Conservation (phyloP, 2,329 filamentous ascomycete genomes). For the Dothidotthia symphoricarpi region DNA sequence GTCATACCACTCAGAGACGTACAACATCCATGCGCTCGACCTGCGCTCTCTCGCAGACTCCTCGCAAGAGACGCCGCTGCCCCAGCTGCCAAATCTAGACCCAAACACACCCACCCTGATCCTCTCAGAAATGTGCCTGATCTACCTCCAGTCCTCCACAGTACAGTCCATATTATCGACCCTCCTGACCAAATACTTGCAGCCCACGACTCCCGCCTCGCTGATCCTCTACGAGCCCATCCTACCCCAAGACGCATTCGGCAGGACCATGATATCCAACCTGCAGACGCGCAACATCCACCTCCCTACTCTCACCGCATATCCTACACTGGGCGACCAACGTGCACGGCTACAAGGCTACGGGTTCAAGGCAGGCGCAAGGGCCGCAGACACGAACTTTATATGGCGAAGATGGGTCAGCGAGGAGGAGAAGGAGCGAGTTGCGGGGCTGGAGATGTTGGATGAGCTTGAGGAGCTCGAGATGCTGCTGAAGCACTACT, state of each 20-base stretch:
- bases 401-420: conserved; percentile 77
- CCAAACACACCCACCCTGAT: conserved; percentile 72
- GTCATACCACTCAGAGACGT: conserved; percentile 51
- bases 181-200: conserved; percentile 37
- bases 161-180: conserved; percentile 61
- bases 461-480: conserved; percentile 97
- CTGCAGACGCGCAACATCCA: conserved; percentile 76
- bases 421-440: conserved; percentile 69
- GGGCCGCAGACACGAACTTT: conserved; percentile 61
- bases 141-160: conserved; percentile 71
- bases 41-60: conserved; percentile 58
- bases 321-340: conserved; percentile 68
- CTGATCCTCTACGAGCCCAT: conserved; percentile 89
- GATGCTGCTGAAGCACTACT: conserved; percentile 82
- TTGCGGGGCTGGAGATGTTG: conserved; percentile 78
- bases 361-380: conserved; percentile 61
- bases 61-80: conserved; percentile 18
- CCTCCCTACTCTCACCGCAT: conserved; percentile 77
- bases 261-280: conserved; percentile 88
- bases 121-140: conserved; percentile 92
- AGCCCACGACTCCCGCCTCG: conserved; percentile 51
- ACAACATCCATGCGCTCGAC: conserved; percentile 61
- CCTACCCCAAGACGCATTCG: conserved; percentile 79
- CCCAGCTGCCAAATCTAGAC: conserved; percentile 48
- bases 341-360: conserved; percentile 62